Conservation (phyloP, 2,329 filamentous ascomycete species). For the Colletotrichum melonis region DNA sequence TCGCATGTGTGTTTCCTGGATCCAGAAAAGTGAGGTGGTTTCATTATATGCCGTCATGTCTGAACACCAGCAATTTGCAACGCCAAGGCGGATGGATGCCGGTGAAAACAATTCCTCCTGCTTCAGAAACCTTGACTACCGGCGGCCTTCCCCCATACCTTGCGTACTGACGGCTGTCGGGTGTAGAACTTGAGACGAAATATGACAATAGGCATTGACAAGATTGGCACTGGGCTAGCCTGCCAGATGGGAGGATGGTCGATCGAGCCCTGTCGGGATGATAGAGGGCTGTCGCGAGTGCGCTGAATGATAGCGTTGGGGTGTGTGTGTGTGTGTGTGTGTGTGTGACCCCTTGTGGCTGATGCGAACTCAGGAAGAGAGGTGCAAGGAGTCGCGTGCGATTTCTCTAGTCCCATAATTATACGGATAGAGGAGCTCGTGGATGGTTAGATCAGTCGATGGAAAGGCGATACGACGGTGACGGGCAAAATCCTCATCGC, state of each 20-base stretch:
- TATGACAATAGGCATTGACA: not conserved
- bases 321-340: not conserved
- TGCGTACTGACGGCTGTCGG: not conserved
- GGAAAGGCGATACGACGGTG: not conserved
- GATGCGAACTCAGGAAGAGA: not conserved
- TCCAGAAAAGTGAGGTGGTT: not conserved
- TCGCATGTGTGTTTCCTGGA: not conserved
- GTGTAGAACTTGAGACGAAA: not conserved
- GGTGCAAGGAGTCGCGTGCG: no score
- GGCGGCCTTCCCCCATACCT: not conserved
- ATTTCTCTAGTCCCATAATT: no score
- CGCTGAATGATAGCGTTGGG: not conserved
- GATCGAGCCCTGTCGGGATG: not conserved
- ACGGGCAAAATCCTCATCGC: no score
- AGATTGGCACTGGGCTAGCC: not conserved
- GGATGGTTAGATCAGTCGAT: not conserved
- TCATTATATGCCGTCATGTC: slow-evolving; percentile 8
- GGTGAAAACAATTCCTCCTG: slow-evolving; percentile 15
- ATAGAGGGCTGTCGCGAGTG: not conserved
- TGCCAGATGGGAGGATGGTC: not conserved
- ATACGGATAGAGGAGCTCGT: no score
- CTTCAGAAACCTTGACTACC: slow-evolving; percentile 11
- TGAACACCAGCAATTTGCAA: not conserved
- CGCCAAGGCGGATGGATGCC: slow-evolving; percentile 25
- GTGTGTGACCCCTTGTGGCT: not conserved